phyloP scores from a whole-genome alignment of 208 protist species.

The Leptomonas pyrrhocoris region DNA sequence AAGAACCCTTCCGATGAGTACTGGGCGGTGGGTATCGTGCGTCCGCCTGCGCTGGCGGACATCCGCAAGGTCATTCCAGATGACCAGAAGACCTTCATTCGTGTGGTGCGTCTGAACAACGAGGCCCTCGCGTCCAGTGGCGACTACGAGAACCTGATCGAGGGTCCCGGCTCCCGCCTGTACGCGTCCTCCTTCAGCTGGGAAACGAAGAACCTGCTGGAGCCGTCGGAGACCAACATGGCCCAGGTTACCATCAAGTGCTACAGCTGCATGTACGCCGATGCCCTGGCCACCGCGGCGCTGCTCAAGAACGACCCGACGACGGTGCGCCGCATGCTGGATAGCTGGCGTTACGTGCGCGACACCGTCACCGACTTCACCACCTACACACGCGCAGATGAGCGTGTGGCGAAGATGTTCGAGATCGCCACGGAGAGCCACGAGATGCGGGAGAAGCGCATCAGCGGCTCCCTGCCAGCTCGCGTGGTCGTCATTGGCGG shows the following conservation, averaged over 20 bases:
- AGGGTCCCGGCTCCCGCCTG: conserved; percentile 45
- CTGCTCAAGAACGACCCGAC: conserved; percentile 65
- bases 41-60: conserved; percentile 51
- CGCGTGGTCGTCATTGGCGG: conserved; percentile 87
- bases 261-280: conserved; percentile 86
- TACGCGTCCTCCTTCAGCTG: conserved; percentile 50
- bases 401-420: conserved; percentile 71
- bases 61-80: conserved; percentile 30
- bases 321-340: conserved; percentile 70
- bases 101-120: conserved; percentile 59
- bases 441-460: conserved; percentile 59
- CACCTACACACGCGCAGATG: conserved; percentile 66
- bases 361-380: conserved; percentile 67
- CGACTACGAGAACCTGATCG: conserved; percentile 72
- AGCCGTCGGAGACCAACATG: conserved; percentile 48
- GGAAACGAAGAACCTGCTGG: conserved; percentile 38
- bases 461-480: conserved; percentile 57
- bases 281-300: conserved; percentile 74
- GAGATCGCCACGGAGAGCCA: conserved; percentile 67
- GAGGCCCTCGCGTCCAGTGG: conserved; percentile 67
- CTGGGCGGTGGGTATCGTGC: conserved; percentile 62
- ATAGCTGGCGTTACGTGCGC: conserved; percentile 57
- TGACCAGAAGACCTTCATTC: conserved; percentile 48
- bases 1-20: conserved; percentile 36
- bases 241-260: conserved; percentile 76